phyloP scores from a whole-genome alignment of 306 rosid species.

The Castanopsis chinensis region DNA sequence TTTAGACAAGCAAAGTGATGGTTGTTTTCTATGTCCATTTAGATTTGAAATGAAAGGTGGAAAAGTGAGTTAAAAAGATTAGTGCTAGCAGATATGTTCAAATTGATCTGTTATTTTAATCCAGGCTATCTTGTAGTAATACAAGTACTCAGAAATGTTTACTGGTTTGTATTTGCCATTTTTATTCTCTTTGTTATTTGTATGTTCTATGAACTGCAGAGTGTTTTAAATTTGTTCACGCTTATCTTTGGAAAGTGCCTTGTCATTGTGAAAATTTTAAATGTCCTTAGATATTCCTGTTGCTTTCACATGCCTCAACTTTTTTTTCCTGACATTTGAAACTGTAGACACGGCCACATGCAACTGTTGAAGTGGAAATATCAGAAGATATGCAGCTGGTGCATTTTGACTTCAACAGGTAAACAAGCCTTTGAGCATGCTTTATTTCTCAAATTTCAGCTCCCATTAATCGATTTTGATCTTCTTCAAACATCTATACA shows the following conservation, averaged over 20 bases:
- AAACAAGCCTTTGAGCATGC: constrained; percentile 1
- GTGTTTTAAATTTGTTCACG: not conserved
- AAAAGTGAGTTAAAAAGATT: too few relatives aligned
- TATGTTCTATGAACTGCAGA: not conserved
- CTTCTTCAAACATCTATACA: not conserved
- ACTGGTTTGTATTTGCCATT: not conserved
- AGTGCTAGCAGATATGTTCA: not conserved
- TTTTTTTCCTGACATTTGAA: constrained; percentile 13
- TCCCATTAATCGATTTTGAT: not conserved
- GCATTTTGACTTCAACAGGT: constrained; percentile 99
- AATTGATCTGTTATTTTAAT: not conserved
- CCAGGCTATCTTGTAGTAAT: constrained; percentile 2
- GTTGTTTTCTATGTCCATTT: not conserved
- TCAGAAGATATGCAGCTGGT: constrained; percentile 99
- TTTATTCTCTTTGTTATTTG: not conserved
- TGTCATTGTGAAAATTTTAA: not conserved
- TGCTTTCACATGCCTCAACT: constrained; percentile 6
- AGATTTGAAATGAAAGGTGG: not conserved
- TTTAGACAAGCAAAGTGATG: too few relatives aligned
- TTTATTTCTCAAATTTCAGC: not conserved
- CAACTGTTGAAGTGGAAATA: constrained; percentile 98
- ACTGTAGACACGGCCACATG: constrained; percentile 91
- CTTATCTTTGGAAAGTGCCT: not conserved
- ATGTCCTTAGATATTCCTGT: not conserved
- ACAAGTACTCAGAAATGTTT: constrained; percentile 5